Base-by-base conservation (phyloP, 2,329 filamentous ascomycete genomes). In the Penicillium expansum region DNA sequence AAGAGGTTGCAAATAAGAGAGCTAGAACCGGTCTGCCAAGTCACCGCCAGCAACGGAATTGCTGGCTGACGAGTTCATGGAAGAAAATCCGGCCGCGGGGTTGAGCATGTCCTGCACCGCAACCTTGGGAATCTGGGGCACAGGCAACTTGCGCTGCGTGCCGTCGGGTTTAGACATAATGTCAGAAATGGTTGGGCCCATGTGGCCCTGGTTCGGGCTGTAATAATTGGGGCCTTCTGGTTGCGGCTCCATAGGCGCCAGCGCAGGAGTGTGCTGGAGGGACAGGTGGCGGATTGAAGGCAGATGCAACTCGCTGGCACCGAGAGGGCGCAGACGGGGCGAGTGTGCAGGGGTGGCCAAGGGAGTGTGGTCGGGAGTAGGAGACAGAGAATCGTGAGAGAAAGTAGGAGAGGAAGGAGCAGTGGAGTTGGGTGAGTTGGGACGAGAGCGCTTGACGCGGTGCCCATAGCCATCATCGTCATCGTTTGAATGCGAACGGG, bases 291-390 rank as follows among this genome's bases (percentile, higher is more conserved):
- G 88, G 67, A 99, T 86, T 42, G 90, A 91, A 32, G 94, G 93
- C 53, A 97, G 82, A 74, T 97, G 92, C 67, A 93, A 82, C 63
- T 89, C 86, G 63, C 80, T 82, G 60, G 82, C 80, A 55, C 82
- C 84, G 69, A 90, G 88, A 3, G 93, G 91, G 59, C 92, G 85
- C 65, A 99, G 82, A 42, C 94, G 90, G 50, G 94, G 94, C 18
- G 92, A 97, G 76, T 97, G 94, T 42, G 92, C 93, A 5, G 93
- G 93, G 5, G 93, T 99, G 29, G 92, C 93, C 55, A 97, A 86
- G n/a, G 93, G 93, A n/a, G 94, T 97, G 79, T 97, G 92, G 70
- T 97, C 93, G 11, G 93, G 94, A 1, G 93, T 99, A 5, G 93
- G 94, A 10, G 93, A 97, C 45, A 93, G 83, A 11, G 93, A 97